These are phyloP conservation scores for Fremontodendron californicum DNA, from an alignment of 345 rosid genomes.

Conservation along the genomic window DNA sequence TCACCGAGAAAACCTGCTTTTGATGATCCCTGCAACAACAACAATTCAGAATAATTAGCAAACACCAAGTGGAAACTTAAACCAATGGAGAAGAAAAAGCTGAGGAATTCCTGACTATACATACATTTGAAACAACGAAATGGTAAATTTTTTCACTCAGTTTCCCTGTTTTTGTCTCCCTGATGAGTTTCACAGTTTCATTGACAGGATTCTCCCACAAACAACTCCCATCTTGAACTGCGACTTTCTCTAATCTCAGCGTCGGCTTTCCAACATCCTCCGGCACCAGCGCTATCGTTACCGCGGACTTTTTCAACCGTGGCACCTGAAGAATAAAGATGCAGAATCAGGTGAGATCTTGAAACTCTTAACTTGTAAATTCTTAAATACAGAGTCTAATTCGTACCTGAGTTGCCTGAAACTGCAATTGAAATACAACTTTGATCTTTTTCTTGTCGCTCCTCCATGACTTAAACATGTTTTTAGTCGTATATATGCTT, in stretches of 20 bases:
- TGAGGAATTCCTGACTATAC: constrained; percentile 8
- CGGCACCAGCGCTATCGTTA: constrained; percentile 83
- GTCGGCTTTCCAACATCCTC: constrained; percentile 91
- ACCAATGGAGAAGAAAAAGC: background rate
- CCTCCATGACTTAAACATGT: constrained; percentile 90
- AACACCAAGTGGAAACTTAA: background rate
- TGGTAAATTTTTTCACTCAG: constrained; percentile 77
- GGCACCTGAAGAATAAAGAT: constrained; percentile 64
- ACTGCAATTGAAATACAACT: constrained; percentile 78
- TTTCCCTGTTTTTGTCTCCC: constrained; percentile 68
- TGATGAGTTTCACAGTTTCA: constrained; percentile 63
- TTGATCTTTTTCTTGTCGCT: constrained; percentile 91
- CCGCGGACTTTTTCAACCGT: constrained; percentile 66
- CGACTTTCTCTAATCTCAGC: constrained; percentile 63
- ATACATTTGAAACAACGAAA: constrained; percentile 76
- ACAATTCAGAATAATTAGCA: constrained; percentile 12
- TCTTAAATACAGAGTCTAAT: constrained; percentile 1
- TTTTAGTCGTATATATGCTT: constrained; percentile 24
- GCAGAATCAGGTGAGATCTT: constrained; percentile 24
- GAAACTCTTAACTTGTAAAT: background rate
- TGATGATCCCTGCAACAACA: constrained; percentile 67
- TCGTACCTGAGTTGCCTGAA: constrained; percentile 92
- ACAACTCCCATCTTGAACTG: constrained; percentile 69
- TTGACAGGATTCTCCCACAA: constrained; percentile 83
- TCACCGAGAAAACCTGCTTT: constrained; percentile 84